Percentiles rank a stretch among this genome's conserved stretches.
These are phyloP conservation scores for Pseudocercospora crystallina DNA, from an alignment of 2,329 filamentous ascomycete genomes.

Conservation along the genomic window DNA sequence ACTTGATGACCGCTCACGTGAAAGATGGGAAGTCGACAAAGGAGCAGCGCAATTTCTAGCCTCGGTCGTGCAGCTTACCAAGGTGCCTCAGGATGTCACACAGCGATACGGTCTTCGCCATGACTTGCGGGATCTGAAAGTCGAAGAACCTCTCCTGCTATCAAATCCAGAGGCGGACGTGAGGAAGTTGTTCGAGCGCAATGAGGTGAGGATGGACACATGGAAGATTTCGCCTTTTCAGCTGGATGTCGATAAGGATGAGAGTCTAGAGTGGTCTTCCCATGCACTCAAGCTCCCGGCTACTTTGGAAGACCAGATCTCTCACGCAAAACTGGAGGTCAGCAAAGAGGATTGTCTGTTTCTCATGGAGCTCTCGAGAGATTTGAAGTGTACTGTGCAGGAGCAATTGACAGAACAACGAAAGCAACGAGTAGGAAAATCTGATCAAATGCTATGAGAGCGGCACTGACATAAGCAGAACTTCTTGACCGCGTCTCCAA, in stretches of 20 bases:
- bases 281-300: constrained; percentile 17
- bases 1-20: constrained; percentile 4
- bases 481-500: constrained; percentile 42
- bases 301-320: constrained; percentile 16
- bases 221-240: constrained; percentile 31
- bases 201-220: constrained; percentile 18
- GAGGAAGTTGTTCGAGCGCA: constrained; percentile 36
- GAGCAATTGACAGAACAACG: constrained; percentile 19
- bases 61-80: constrained; percentile 12
- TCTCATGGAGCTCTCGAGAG: constrained; percentile 37
- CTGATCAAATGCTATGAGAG: not conserved
- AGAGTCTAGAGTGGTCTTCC: constrained; percentile 44
- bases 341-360: constrained; percentile 36
- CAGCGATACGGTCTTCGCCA: not conserved
- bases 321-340: constrained; percentile 41
- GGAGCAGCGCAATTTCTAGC: constrained; percentile 27
- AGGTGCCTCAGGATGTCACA: constrained; percentile 8
- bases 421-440: constrained; percentile 27
- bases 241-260: constrained; percentile 43
- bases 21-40: constrained; percentile 32
- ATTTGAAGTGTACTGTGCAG: constrained; percentile 15
- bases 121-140: constrained; percentile 32
- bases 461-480: constrained; percentile 33
- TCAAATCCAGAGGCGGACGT: constrained; percentile 49
- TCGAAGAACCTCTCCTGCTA: constrained; percentile 49